Conservation (phyloP, 2,329 filamentous ascomycete genomes). For the Pseudogymnoascus sp. region DNA sequence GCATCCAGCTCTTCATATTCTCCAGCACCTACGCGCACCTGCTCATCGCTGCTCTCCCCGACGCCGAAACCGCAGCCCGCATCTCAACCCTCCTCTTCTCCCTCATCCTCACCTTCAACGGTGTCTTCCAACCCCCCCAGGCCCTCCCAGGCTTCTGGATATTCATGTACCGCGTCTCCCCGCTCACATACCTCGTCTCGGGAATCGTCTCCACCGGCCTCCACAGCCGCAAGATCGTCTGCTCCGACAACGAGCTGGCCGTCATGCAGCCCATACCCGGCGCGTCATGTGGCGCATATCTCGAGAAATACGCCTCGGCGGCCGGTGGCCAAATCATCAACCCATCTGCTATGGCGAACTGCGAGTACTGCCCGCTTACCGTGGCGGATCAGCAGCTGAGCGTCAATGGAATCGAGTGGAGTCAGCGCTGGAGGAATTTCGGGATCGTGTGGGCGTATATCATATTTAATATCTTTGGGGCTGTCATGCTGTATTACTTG, state of each 20-base stretch:
- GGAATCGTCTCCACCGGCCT: conserved; percentile 66
- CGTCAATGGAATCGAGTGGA: conserved; percentile 44
- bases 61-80: conserved; percentile 70
- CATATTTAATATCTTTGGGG: conserved; percentile 46
- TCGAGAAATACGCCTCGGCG: conserved; percentile 41
- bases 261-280: conserved; percentile 53
- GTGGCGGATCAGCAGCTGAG: conserved; percentile 46
- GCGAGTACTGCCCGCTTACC: conserved; percentile 53
- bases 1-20: conserved; percentile 71
- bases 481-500: conserved; percentile 47
- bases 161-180: conserved; percentile 74
- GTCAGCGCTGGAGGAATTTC: conserved; percentile 61
- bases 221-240: conserved; percentile 57
- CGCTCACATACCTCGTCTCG: conserved; percentile 58
- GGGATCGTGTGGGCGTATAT: conserved; percentile 55
- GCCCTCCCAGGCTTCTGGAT: conserved; percentile 71
- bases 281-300: conserved; percentile 53
- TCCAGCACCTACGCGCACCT: conserved; percentile 78
- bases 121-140: conserved; percentile 61
- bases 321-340: conserved; percentile 50
- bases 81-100: conserved; percentile 71
- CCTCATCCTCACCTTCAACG: conserved; percentile 66
- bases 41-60: conserved; percentile 68
- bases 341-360: conserved; percentile 39
- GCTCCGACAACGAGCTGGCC: conserved; percentile 63